These are phyloP conservation scores for Fusarium devonianum DNA, from an alignment of 2,329 filamentous ascomycete species.

Conservation along the genomic window DNA sequence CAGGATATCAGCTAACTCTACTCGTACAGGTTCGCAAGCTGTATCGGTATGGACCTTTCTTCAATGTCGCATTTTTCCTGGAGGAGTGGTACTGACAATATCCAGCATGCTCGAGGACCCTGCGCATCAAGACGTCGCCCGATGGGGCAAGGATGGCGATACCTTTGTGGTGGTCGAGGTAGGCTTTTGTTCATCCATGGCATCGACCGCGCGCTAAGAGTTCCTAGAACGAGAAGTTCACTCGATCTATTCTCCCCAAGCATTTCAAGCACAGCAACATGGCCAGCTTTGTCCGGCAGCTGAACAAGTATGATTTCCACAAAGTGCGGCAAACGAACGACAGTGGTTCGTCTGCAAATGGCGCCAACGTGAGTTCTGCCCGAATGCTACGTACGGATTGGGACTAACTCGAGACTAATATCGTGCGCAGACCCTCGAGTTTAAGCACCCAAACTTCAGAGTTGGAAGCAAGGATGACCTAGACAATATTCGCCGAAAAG, in stretches of 20 bases:
- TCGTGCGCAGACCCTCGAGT: conserved; percentile 68
- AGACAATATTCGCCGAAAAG: conserved; percentile 95
- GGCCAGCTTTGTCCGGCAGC: conserved; percentile 91
- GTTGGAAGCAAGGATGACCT: conserved; percentile 95
- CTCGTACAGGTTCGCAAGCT: conserved; percentile 85
- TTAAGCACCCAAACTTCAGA: conserved; percentile 96
- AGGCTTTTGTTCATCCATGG: conserved; percentile 42
- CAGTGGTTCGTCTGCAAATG: conserved; percentile 46
- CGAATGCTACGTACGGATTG: background rate
- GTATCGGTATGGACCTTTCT: conserved; percentile 77
- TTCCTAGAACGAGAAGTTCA: conserved; percentile 92
- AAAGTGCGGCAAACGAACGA: conserved; percentile 74
- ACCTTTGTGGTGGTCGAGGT: conserved; percentile 98
- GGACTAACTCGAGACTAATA: conserved; percentile 20
- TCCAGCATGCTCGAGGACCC: conserved; percentile 88
- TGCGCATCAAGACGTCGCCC: conserved; percentile 87
- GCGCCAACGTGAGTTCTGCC: conserved; percentile 46
- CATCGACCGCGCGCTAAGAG: conserved; percentile 14
- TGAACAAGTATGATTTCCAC: conserved; percentile 99
- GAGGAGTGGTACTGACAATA: conserved; percentile 21
- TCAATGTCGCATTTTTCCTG: background rate
- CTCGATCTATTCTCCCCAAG: conserved; percentile 94
- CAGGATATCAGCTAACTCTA: conserved; percentile 36
- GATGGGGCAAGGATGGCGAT: conserved; percentile 94
- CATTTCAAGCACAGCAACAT: conserved; percentile 99